phyloP scores from a whole-genome alignment of 1,139 yeast species.

The Chernovozyma sophiae-reginae region DNA sequence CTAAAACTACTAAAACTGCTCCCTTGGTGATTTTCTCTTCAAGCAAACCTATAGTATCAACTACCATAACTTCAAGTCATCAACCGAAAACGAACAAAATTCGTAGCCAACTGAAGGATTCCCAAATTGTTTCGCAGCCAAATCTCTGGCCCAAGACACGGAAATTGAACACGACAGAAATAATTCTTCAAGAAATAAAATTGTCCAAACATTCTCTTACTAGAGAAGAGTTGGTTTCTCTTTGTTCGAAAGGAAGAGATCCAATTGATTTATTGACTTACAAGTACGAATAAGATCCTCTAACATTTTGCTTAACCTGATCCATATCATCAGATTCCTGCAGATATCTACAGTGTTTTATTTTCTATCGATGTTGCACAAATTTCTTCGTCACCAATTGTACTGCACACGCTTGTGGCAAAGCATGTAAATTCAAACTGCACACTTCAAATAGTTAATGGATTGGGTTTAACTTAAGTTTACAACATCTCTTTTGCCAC shows the following conservation, averaged over 20 bases:
- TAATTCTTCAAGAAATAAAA: constrained; percentile 1
- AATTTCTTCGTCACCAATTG: neutral
- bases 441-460: neutral
- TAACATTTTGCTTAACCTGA: too few species aligned
- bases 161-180: neutral
- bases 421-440: neutral
- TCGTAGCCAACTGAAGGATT: too few species aligned
- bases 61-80: too few species aligned
- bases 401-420: neutral
- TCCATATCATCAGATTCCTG: too few species aligned
- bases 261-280: constrained; percentile 14
- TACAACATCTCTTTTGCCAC: neutral
- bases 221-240: constrained; percentile 7
- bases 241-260: constrained; percentile 13
- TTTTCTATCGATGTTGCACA: neutral
- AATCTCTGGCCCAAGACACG: neutral
- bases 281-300: neutral
- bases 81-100: too few species aligned
- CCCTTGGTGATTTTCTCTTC: too few species aligned
- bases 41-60: too few species aligned
- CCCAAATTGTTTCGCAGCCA: neutral
- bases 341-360: too few species aligned
- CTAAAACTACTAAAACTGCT: too few species aligned
- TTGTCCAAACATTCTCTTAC: neutral
- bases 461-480: neutral